Evolutionary conservation across 495 filamentous ascomycete species (phyloP).

Genomic region (Aspergillus sclerotiicarbonarius): DNA sequence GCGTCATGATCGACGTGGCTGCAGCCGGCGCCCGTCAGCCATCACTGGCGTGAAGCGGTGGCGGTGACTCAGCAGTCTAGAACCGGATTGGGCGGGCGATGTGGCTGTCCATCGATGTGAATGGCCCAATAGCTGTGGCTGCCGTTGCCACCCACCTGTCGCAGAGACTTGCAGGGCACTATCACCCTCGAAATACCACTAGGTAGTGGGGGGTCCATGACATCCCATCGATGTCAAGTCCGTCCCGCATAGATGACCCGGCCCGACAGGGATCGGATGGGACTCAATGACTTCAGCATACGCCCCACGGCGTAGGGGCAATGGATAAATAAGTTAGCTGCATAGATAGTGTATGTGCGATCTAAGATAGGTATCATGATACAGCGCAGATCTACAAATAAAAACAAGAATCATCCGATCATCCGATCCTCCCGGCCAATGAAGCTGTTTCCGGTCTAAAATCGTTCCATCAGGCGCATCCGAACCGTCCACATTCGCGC

Average conservation of each 20-base stretch:
- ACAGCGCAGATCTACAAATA: no score
- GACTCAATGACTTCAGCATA: no score
- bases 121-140: neutral
- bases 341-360: no score
- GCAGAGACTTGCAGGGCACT: no score
- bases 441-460: conserved; percentile 37
- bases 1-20: conserved; percentile 4
- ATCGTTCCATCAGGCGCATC: conserved; percentile 85
- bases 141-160: no score
- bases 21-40: neutral
- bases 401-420: neutral
- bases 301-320: no score
- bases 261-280: no score
- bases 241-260: no score
- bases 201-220: neutral
- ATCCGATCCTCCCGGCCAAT: neutral
- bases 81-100: neutral
- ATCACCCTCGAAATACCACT: no score
- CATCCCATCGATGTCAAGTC: neutral
- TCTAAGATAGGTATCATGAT: no score
- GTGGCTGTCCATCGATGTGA: neutral
- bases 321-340: no score
- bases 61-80: neutral
- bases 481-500: conserved; percentile 95
- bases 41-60: neutral